A percentile compares a stretch with the other conserved stretches of the same genome.
phyloP scores from a whole-genome alignment of 768 basidiomycete genomes.

The Collybia nuda region DNA sequence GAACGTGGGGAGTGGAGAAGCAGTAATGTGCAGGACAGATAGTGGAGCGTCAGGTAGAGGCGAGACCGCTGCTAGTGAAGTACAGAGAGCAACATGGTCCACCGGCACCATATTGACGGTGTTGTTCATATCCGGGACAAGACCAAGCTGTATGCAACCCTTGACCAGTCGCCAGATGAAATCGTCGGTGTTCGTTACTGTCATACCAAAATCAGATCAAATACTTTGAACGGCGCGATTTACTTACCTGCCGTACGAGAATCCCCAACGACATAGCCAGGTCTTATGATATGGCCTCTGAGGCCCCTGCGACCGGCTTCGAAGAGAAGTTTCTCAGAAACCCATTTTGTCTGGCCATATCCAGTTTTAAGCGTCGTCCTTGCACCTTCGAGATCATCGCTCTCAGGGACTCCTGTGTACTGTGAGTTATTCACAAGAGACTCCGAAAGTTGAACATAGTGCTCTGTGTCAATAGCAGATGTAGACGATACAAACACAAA shows the following conservation, averaged over 20 bases:
- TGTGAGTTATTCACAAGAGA: constrained; percentile 42
- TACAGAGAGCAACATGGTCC: constrained; percentile 89
- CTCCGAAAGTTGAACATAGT: constrained; percentile 88
- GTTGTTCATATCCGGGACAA: constrained; percentile 97
- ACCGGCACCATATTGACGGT: constrained; percentile 98
- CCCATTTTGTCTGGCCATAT: constrained; percentile 99
- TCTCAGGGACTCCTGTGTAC: constrained; percentile 77
- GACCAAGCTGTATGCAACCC: constrained; percentile 97
- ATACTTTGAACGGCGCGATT: neutral
- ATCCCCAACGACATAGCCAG: constrained; percentile 96
- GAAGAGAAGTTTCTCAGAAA: constrained; percentile 90
- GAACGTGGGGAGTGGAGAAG: constrained; percentile 84
- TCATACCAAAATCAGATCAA: constrained; percentile 6
- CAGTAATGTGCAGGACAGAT: constrained; percentile 81
- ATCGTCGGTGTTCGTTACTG: constrained; percentile 98
- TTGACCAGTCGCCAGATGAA: constrained; percentile 98
- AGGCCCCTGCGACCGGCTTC: constrained; percentile 89
- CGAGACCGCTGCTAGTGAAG: constrained; percentile 68
- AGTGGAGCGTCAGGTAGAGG: constrained; percentile 46
- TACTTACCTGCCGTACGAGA: constrained; percentile 78
- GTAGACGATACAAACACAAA: constrained; percentile 95
- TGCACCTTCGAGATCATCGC: constrained; percentile 87
- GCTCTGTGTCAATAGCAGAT: constrained; percentile 88
- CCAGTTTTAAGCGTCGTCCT: constrained; percentile 76
- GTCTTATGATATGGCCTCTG: constrained; percentile 82